Evolutionary conservation across 177 flowering plant genomes (phyloP).

Genomic region (Telopea speciosissima): DNA sequence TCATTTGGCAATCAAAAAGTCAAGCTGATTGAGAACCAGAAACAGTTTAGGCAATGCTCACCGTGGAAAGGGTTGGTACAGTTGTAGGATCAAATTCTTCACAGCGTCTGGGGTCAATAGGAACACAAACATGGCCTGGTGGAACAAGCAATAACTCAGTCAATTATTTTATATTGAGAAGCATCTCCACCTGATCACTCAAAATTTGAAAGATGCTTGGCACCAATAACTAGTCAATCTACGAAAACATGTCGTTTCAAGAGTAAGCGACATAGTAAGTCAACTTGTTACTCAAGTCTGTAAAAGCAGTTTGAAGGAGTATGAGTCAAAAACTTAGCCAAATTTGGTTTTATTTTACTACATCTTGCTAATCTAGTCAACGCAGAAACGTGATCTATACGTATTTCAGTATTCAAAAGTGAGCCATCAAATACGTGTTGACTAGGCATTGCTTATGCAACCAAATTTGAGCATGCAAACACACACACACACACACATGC

Average conservation of each 20-base stretch:
- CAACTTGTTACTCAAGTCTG: background rate
- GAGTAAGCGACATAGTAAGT: background rate
- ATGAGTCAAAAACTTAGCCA: no score
- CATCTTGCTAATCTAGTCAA: no score
- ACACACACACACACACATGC: no score
- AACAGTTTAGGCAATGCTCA: slow-evolving; percentile 22
- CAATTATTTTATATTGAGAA: background rate
- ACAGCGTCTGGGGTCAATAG: slow-evolving; percentile 76
- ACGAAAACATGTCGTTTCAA: background rate
- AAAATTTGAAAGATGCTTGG: background rate
- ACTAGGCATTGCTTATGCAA: no score
- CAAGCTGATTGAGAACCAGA: no score
- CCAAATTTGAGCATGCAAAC: no score
- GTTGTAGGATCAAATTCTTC: slow-evolving; percentile 92
- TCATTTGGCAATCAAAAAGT: no score
- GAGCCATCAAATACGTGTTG: no score
- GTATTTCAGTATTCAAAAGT: no score
- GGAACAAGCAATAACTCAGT: slow-evolving; percentile 1
- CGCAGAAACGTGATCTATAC: no score
- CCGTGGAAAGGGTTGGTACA: slow-evolving; percentile 88
- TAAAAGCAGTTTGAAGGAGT: no score
- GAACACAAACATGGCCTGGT: slow-evolving; percentile 92
- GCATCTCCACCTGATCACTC: background rate
- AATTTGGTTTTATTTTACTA: no score
- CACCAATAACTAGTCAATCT: background rate